Percentiles rank a stretch among this genome's conserved stretches.
Conservation (phyloP, 495 filamentous ascomycete species). For the Tuber indicum region DNA sequence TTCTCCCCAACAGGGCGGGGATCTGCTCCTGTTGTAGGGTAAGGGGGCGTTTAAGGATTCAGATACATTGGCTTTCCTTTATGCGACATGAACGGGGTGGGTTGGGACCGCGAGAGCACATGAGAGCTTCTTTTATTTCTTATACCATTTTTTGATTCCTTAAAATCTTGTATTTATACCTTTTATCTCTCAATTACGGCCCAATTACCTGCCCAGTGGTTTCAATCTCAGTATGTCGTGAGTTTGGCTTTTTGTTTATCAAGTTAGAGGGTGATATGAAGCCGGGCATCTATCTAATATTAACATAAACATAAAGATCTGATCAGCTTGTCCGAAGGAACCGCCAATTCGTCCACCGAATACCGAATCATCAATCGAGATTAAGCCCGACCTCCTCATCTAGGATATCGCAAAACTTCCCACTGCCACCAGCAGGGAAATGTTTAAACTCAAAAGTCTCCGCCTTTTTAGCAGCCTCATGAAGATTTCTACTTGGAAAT, state of each 20-base stretch:
- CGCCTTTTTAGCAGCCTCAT: slow-evolving; percentile 27
- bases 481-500: slow-evolving; percentile 20
- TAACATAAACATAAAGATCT: neutral
- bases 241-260: neutral
- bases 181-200: neutral
- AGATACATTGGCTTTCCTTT: neutral
- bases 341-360: neutral
- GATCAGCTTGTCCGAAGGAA: neutral
- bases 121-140: neutral
- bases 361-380: slow-evolving; percentile 19
- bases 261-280: neutral
- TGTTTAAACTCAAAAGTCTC: slow-evolving; percentile 25
- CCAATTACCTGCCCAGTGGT: neutral
- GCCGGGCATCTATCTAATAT: neutral
- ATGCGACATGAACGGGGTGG: neutral
- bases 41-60: slow-evolving; percentile 3
- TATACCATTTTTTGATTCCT: slow-evolving; percentile 1
- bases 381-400: slow-evolving; percentile 37
- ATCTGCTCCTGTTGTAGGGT: slow-evolving; percentile 52
- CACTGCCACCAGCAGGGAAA: slow-evolving; percentile 30
- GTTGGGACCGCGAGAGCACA: neutral
- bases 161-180: neutral
- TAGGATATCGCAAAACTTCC: slow-evolving; percentile 22
- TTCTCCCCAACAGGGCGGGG: slow-evolving; percentile 51
- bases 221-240: neutral